Evolutionary conservation across 163 green algal species (phyloP).

Genomic region (Prototheca stagnorum): DNA sequence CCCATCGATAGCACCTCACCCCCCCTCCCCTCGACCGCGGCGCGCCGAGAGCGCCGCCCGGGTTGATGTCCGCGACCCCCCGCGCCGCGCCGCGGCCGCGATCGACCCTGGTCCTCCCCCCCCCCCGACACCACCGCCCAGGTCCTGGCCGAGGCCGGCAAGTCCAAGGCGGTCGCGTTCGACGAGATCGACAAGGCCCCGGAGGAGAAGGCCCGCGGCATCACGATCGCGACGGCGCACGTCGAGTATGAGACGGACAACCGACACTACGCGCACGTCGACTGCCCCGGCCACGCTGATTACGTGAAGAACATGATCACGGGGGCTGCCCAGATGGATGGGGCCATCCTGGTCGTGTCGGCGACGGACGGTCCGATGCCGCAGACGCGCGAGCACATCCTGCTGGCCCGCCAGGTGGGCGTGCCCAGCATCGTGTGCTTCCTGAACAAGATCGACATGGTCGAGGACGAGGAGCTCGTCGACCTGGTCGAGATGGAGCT

Average conservation of each 20-base stretch:
- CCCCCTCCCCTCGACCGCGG: too few species aligned
- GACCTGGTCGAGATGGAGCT: slow-evolving; percentile 98
- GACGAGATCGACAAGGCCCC: slow-evolving; percentile 98
- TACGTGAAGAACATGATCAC: slow-evolving; percentile 99
- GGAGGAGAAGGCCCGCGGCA: slow-evolving; percentile 87
- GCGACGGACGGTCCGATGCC: slow-evolving; percentile 95
- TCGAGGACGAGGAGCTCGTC: slow-evolving; percentile 93
- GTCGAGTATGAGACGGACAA: slow-evolving; percentile 97
- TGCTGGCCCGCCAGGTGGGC: slow-evolving; percentile 91
- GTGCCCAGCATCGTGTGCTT: slow-evolving; percentile 94
- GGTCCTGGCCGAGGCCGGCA: slow-evolving; percentile 72
- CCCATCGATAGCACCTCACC: too few species aligned
- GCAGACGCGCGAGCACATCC: slow-evolving; percentile 96
- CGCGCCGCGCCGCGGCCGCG: too few species aligned
- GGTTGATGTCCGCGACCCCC: too few species aligned
- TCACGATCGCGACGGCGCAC: slow-evolving; percentile 3
- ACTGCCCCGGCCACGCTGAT: slow-evolving; percentile 97
- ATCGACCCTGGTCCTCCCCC: too few species aligned
- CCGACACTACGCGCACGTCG: slow-evolving; percentile 96
- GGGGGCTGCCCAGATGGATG: slow-evolving; percentile 96
- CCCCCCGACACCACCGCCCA: too few species aligned
- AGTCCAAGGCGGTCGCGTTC: slow-evolving; percentile 70
- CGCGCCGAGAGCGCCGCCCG: too few species aligned
- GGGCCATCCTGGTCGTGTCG: slow-evolving; percentile 93
- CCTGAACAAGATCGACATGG: slow-evolving; percentile 95